These are phyloP conservation scores for Fusarium gaditjirri DNA, from an alignment of 2,329 filamentous ascomycete species.

Conservation along the genomic window DNA sequence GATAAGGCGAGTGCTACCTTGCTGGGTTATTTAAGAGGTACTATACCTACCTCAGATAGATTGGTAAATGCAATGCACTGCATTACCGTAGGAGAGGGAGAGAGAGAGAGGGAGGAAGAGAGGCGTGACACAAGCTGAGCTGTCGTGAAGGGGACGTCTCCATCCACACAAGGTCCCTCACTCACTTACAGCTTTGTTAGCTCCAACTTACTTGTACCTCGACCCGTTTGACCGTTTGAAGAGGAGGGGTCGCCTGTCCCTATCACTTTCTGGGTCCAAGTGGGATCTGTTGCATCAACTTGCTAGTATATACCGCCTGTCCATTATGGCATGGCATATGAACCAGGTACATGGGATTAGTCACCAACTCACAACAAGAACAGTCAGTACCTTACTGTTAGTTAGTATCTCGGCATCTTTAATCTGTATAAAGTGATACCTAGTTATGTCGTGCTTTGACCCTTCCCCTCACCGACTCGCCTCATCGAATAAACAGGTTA, in stretches of 20 bases:
- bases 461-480: conserved; percentile 30
- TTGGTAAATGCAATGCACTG: background rate
- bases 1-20: conserved; percentile 26
- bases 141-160: background rate
- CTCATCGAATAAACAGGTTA: conserved; percentile 18
- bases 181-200: background rate
- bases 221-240: conserved; percentile 1
- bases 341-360: background rate
- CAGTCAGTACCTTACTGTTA: too few relatives aligned
- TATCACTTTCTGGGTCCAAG: background rate
- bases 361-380: background rate
- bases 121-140: conserved; percentile 7
- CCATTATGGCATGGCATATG: background rate
- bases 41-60: conserved; percentile 3
- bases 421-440: background rate
- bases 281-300: background rate
- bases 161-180: background rate
- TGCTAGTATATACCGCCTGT: conserved; percentile 4
- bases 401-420: background rate
- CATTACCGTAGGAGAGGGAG: background rate
- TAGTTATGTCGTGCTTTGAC: conserved; percentile 1
- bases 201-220: background rate
- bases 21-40: conserved; percentile 3
- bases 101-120: background rate
- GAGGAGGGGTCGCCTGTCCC: background rate